phyloP scores from a whole-genome alignment of 805 yeast species.

The Yamadazyma ubonensis region DNA sequence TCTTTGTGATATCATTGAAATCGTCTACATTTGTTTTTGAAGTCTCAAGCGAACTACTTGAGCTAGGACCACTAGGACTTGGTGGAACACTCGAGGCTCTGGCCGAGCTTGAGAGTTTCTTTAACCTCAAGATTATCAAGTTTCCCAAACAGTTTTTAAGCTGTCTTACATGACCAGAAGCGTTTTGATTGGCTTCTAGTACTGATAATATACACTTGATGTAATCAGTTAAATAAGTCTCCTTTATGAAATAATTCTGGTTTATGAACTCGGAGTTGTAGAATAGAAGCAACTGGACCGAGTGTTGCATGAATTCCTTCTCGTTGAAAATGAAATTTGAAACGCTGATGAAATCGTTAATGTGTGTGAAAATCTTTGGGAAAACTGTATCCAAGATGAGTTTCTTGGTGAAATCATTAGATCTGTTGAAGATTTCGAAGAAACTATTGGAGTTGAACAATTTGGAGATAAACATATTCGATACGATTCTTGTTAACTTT shows the following conservation, averaged over 20 bases:
- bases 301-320: conserved; percentile 24
- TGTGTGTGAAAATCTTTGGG: conserved; percentile 36
- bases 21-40: conserved; percentile 1
- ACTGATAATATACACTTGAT: conserved; percentile 30
- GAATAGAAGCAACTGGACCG: conserved; percentile 24
- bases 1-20: conserved; percentile 24
- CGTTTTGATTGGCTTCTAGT: conserved; percentile 24
- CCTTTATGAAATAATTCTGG: conserved; percentile 25
- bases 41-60: no score
- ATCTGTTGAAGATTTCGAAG: conserved; percentile 22
- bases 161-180: conserved; percentile 11
- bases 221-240: conserved; percentile 23
- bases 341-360: conserved; percentile 30
- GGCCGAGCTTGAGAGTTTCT: conserved; percentile 9
- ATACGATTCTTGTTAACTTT: conserved; percentile 30
- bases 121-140: conserved; percentile 21
- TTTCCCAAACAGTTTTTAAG: conserved; percentile 29
- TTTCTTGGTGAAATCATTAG: conserved; percentile 36
- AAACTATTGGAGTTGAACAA: conserved; percentile 20
- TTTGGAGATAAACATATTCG: conserved; percentile 36
- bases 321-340: conserved; percentile 38
- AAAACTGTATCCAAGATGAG: conserved; percentile 33
- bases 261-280: conserved; percentile 30
- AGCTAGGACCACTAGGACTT: background rate
- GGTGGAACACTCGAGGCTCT: conserved; percentile 2